Conservation (phyloP, 192 early-diverging fungal species). For the Gaertneriomyces sp. region DNA sequence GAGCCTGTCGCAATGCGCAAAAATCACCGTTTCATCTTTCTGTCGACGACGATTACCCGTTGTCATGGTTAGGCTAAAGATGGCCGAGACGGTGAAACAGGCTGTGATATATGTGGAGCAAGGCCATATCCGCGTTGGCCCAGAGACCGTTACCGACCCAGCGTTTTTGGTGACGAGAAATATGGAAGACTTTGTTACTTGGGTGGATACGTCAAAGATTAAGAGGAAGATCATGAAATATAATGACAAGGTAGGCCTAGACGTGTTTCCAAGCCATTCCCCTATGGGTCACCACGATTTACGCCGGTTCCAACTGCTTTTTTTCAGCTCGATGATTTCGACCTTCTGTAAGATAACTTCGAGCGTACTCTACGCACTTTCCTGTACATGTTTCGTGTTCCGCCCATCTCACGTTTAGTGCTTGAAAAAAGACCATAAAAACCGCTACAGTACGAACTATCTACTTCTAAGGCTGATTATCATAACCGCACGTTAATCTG, state of each 20-base stretch:
- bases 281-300: background rate
- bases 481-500: too few species aligned
- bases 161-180: slow-evolving; percentile 79
- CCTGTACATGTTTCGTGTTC: too few species aligned
- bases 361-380: too few species aligned
- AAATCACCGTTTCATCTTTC: slow-evolving; percentile 81
- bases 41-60: slow-evolving; percentile 84
- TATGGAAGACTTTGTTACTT: slow-evolving; percentile 96
- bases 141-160: slow-evolving; percentile 84
- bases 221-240: slow-evolving; percentile 92
- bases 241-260: slow-evolving; percentile 43
- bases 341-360: slow-evolving; percentile 60
- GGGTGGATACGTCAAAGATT: slow-evolving; percentile 97
- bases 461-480: too few species aligned
- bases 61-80: slow-evolving; percentile 90
- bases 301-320: background rate
- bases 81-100: slow-evolving; percentile 90
- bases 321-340: slow-evolving; percentile 79
- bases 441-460: too few species aligned
- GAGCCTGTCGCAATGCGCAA: slow-evolving; percentile 71
- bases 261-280: too few species aligned
- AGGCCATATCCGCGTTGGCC: slow-evolving; percentile 91
- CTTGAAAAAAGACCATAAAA: too few species aligned
- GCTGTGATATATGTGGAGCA: slow-evolving; percentile 90
- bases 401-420: too few species aligned